phyloP scores from a whole-genome alignment of 208 protist genomes.

The Leishmania tropica region DNA sequence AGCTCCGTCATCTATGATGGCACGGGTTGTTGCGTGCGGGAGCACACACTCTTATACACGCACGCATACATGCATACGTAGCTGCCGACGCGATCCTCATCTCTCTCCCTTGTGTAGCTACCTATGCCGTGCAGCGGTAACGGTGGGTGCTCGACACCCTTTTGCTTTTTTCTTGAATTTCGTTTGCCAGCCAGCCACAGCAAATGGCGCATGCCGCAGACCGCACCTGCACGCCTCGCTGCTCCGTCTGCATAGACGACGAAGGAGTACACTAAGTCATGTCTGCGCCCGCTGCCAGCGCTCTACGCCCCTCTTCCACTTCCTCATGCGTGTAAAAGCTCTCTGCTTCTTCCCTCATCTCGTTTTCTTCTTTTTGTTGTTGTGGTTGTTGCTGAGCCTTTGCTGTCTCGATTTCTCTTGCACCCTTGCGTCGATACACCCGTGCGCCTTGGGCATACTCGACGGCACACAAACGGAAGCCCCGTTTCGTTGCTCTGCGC shows the following conservation, averaged over 20 bases:
- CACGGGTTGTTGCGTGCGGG: not conserved
- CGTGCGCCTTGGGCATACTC: not conserved
- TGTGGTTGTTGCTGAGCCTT: not conserved
- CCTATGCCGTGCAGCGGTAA: not conserved
- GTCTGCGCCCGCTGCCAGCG: not conserved
- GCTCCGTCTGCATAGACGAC: not conserved
- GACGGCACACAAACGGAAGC: not conserved
- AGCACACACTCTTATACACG: too few relatives aligned
- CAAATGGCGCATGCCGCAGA: not conserved
- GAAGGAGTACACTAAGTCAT: not conserved
- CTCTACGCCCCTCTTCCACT: not conserved
- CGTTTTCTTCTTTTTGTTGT: not conserved
- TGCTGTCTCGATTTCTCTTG: not conserved
- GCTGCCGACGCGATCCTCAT: not conserved
- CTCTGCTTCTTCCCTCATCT: not conserved
- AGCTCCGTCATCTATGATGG: too few relatives aligned
- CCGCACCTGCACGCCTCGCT: not conserved
- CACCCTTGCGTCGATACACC: not conserved
- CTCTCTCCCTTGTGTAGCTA: not conserved
- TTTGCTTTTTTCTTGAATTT: not conserved
- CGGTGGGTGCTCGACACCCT: not conserved
- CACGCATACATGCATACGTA: not conserved
- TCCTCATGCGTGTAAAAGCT: not conserved
- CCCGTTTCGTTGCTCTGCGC: not conserved
- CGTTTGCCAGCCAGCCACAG: not conserved